These are phyloP conservation scores for Rhizopogon parksii DNA, from an alignment of 1,284 basidiomycete species.

Conservation along the genomic window DNA sequence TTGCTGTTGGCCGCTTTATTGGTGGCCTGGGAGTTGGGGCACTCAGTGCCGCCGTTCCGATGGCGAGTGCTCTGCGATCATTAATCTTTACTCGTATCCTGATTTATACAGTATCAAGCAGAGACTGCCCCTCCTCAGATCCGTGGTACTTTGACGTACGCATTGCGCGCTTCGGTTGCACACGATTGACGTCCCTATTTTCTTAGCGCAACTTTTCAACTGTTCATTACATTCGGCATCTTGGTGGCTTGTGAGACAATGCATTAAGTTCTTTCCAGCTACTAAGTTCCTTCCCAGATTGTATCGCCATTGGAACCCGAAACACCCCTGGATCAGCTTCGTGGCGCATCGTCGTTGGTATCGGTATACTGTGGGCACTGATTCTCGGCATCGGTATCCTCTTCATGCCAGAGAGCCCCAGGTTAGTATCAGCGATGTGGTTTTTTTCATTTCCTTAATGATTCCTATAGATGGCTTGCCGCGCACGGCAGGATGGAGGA, in stretches of 20 bases:
- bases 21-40: slow-evolving; percentile 67
- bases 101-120: slow-evolving; percentile 49
- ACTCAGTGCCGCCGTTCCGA: slow-evolving; percentile 70
- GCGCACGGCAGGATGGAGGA: slow-evolving; percentile 43
- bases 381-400: slow-evolving; percentile 64
- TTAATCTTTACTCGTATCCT: background rate
- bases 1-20: slow-evolving; percentile 65
- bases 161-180: background rate
- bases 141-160: slow-evolving; percentile 60
- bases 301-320: slow-evolving; percentile 54
- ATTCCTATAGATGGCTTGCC: slow-evolving; percentile 47
- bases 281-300: slow-evolving; percentile 32
- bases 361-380: slow-evolving; percentile 65
- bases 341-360: slow-evolving; percentile 65
- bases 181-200: background rate
- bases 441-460: background rate
- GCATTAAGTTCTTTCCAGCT: background rate
- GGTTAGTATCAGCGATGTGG: slow-evolving; percentile 24
- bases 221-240: slow-evolving; percentile 74
- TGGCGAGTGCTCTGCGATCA: slow-evolving; percentile 30
- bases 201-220: slow-evolving; percentile 50
- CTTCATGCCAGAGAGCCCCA: slow-evolving; percentile 73
- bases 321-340: slow-evolving; percentile 41
- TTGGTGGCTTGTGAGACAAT: slow-evolving; percentile 55
- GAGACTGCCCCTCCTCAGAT: slow-evolving; percentile 75